Evolutionary conservation across 768 basidiomycete genomes (phyloP).

Genomic region (Naganishia vaughanmartiniae): DNA sequence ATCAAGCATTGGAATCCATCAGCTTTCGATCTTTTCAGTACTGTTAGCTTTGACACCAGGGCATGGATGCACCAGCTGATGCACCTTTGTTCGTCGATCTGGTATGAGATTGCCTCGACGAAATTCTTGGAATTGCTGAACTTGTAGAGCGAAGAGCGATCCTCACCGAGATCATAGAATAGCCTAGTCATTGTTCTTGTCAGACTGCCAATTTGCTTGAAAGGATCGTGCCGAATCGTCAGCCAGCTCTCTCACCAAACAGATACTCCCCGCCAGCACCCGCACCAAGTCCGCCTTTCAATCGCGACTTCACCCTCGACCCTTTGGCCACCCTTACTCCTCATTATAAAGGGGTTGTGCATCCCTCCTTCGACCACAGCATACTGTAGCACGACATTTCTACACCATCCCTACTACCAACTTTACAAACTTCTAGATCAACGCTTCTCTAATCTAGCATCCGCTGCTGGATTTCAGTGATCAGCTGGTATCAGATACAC

Average conservation of each 20-base stretch:
- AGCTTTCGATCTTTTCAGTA: neutral
- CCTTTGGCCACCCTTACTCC: constrained; percentile 3
- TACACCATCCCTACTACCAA: neutral
- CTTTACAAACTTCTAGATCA: neutral
- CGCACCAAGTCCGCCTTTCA: neutral
- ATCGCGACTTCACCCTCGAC: neutral
- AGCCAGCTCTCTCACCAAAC: neutral
- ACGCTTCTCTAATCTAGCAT: neutral
- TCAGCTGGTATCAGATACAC: constrained; percentile 20
- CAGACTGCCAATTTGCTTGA: neutral
- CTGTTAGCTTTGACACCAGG: neutral
- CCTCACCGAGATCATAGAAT: constrained; percentile 4
- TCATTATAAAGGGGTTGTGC: neutral
- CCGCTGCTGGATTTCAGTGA: constrained; percentile 10
- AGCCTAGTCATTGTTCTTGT: constrained; percentile 5
- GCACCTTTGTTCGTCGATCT: neutral
- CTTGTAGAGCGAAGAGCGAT: too few species aligned
- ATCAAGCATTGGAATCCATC: neutral
- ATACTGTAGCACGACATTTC: neutral
- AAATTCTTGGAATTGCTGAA: neutral
- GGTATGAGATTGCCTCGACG: neutral
- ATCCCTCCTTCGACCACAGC: neutral
- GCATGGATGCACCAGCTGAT: too few species aligned
- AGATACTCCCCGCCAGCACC: neutral
- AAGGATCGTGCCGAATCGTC: constrained; percentile 7